These are phyloP conservation scores for Allium cepa DNA, from an alignment of 106 monocot genomes.

Conservation along the genomic window DNA sequence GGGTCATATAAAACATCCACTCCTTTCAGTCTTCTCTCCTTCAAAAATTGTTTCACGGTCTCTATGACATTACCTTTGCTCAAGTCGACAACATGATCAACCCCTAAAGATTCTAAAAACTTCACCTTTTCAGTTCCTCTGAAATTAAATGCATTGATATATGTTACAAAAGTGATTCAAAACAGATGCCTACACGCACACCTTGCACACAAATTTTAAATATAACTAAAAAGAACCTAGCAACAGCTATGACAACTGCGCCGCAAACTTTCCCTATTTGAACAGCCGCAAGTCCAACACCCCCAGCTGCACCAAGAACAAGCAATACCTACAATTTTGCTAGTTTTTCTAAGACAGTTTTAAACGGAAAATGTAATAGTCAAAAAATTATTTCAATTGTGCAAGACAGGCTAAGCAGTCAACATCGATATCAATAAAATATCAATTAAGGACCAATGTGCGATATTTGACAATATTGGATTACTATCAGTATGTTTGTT, in stretches of 20 bases:
- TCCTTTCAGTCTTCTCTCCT: constrained; percentile 64
- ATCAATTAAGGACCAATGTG: too few relatives aligned
- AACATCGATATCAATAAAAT: too few relatives aligned
- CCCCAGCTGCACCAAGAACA: constrained; percentile 99
- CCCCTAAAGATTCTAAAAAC: constrained; percentile 67
- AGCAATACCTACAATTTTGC: constrained; percentile 68
- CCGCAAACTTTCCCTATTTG: constrained; percentile 98
- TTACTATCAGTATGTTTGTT: too few relatives aligned
- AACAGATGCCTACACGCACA: too few relatives aligned
- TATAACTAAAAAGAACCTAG: constrained; percentile 41
- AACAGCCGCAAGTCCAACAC: constrained; percentile 90
- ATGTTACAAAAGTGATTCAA: too few relatives aligned
- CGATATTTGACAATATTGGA: too few relatives aligned
- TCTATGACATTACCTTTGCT: constrained; percentile 55
- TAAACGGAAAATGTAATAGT: too few relatives aligned
- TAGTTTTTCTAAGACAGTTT: too few relatives aligned
- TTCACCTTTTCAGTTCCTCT: constrained; percentile 79
- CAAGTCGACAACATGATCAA: constrained; percentile 80
- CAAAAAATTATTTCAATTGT: too few relatives aligned
- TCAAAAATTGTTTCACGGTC: constrained; percentile 65
- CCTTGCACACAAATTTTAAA: too few relatives aligned
- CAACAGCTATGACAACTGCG: constrained; percentile 90
- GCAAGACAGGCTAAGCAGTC: too few relatives aligned
- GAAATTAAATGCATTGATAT: constrained; percentile 7
- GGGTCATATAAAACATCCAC: constrained; percentile 99